Evolutionary conservation across 2,329 filamentous ascomycete genomes (phyloP).

Genomic region (Leptographium lundbergii): DNA sequence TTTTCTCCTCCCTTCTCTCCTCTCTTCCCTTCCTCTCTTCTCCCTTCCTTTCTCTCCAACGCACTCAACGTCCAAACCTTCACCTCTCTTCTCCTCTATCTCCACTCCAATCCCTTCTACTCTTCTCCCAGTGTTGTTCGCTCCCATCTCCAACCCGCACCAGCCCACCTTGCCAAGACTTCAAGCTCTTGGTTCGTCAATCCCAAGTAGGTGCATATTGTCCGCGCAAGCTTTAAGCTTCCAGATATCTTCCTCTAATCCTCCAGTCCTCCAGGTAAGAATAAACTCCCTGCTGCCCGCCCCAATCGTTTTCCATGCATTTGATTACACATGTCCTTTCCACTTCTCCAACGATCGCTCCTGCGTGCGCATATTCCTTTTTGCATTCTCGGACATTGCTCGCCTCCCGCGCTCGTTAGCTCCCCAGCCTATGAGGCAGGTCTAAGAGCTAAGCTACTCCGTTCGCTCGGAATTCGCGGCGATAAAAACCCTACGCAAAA

Average conservation of each 20-base stretch:
- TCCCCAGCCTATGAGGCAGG: slow-evolving; percentile 2
- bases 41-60: slow-evolving; percentile 1
- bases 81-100: neutral
- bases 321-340: neutral
- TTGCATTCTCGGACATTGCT: neutral
- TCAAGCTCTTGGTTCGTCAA: neutral
- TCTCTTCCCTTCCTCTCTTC: neutral
- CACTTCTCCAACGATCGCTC: neutral
- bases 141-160: slow-evolving; percentile 1
- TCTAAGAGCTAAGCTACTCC: slow-evolving; percentile 11
- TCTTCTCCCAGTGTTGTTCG: slow-evolving; percentile 7
- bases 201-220: neutral
- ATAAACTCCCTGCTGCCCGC: neutral
- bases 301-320: neutral
- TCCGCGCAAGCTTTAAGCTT: neutral
- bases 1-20: neutral
- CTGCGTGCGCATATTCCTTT: neutral
- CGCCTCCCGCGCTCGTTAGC: neutral
- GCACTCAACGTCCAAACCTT: slow-evolving; percentile 1
- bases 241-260: neutral
- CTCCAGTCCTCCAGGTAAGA: neutral
- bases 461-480: slow-evolving; percentile 11
- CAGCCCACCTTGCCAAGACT: slow-evolving; percentile 6
- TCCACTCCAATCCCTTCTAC: neutral
- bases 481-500: slow-evolving; percentile 11